phyloP scores from a whole-genome alignment of 306 rosid genomes.

The Trifolium pratense region DNA sequence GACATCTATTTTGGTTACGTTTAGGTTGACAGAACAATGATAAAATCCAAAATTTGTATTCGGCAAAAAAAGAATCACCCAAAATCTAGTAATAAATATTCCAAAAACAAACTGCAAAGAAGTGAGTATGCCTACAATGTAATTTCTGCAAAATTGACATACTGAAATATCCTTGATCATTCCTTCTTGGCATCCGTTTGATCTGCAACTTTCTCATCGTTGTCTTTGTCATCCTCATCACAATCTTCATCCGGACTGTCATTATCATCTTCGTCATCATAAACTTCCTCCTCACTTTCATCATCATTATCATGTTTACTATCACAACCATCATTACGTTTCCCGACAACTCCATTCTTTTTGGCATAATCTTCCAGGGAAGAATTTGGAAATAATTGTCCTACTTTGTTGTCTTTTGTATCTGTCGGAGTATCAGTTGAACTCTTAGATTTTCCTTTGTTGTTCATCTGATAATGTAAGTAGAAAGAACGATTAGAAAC shows the following conservation, averaged over 20 bases:
- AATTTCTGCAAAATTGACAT: slow-evolving; percentile 22
- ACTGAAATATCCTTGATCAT: slow-evolving; percentile 26
- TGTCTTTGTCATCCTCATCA: slow-evolving; percentile 22
- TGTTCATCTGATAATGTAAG: slow-evolving; percentile 66
- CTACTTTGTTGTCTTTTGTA: slow-evolving; percentile 57
- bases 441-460: slow-evolving; percentile 60
- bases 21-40: slow-evolving; percentile 12
- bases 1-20: background rate
- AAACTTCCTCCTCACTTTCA: slow-evolving; percentile 37
- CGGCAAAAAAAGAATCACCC: slow-evolving; percentile 20
- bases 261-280: slow-evolving; percentile 31
- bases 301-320: slow-evolving; percentile 25
- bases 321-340: slow-evolving; percentile 29
- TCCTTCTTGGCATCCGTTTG: slow-evolving; percentile 31
- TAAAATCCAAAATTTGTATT: slow-evolving; percentile 41
- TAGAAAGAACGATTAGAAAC: slow-evolving; percentile 15
- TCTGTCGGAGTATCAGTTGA: slow-evolving; percentile 40
- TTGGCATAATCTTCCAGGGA: slow-evolving; percentile 69
- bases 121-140: slow-evolving; percentile 10
- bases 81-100: slow-evolving; percentile 5
- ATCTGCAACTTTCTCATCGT: slow-evolving; percentile 20
- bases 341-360: slow-evolving; percentile 33
- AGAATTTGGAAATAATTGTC: slow-evolving; percentile 63
- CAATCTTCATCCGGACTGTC: slow-evolving; percentile 20
- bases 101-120: slow-evolving; percentile 21